phyloP scores from a whole-genome alignment of 2,329 filamentous ascomycete species.

The Epichloe festucae region DNA sequence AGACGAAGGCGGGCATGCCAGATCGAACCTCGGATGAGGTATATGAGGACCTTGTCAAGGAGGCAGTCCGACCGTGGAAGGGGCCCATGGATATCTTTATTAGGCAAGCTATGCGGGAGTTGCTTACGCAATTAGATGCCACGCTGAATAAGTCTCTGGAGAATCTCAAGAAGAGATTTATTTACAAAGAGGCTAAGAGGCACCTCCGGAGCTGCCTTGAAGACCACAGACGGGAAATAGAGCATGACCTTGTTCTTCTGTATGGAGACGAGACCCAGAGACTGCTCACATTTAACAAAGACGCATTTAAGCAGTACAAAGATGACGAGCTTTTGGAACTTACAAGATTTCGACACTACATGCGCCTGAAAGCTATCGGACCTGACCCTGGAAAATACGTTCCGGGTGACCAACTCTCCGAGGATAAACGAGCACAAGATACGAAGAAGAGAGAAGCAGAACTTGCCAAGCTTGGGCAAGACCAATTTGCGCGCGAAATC shows the following conservation, averaged over 20 bases:
- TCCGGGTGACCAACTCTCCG: constrained; percentile 22
- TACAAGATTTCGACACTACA: constrained; percentile 33
- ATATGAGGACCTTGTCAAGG: constrained; percentile 42
- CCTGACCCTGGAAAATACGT: constrained; percentile 12
- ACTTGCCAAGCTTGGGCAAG: constrained; percentile 35
- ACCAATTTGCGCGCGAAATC: constrained; percentile 48
- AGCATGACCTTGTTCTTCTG: constrained; percentile 26
- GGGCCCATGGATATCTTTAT: constrained; percentile 37
- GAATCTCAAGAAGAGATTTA: constrained; percentile 30
- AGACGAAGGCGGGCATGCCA: constrained; percentile 44
- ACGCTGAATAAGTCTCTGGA: constrained; percentile 37
- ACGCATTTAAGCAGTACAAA: constrained; percentile 32
- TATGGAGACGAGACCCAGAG: constrained; percentile 40
- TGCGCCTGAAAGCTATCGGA: constrained; percentile 30
- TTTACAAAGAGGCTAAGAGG: constrained; percentile 34
- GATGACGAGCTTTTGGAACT: constrained; percentile 33
- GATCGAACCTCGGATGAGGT: constrained; percentile 47
- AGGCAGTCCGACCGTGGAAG: constrained; percentile 47
- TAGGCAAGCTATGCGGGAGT: constrained; percentile 30
- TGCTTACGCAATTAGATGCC: constrained; percentile 31
- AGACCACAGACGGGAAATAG: constrained; percentile 23
- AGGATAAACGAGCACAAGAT: constrained; percentile 34
- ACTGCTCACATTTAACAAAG: constrained; percentile 44
- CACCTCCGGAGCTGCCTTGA: constrained; percentile 32
- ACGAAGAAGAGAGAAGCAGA: constrained; percentile 28